A percentile compares a stretch with the other conserved stretches of the same genome.
Evolutionary conservation across 1,139 yeast species (phyloP).

Genomic region (Suhomyces maxii): DNA sequence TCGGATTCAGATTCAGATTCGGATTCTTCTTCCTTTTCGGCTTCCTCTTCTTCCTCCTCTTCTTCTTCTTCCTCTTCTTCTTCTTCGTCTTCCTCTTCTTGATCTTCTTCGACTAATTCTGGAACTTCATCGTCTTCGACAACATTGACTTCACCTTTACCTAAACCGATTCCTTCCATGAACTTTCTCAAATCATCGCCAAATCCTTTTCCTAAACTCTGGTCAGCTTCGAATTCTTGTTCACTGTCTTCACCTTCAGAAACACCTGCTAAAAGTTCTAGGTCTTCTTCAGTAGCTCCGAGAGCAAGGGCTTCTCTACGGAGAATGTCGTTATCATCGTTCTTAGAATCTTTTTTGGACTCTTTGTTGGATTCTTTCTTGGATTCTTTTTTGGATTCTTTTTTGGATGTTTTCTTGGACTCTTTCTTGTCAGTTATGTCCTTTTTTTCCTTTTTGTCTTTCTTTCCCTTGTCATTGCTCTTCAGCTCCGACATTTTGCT

Average conservation of each 20-base stretch:
- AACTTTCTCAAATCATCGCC: constrained; percentile 61
- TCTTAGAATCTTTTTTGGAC: constrained; percentile 11
- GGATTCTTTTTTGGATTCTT: constrained; percentile 7
- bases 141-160: constrained; percentile 34
- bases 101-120: constrained; percentile 29
- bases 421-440: constrained; percentile 10
- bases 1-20: constrained; percentile 20
- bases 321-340: constrained; percentile 25
- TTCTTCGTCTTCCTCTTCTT: constrained; percentile 25
- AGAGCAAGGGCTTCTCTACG: constrained; percentile 68
- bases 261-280: constrained; percentile 51
- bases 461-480: constrained; percentile 24
- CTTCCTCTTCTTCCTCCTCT: constrained; percentile 23
- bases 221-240: constrained; percentile 52
- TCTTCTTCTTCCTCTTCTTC: constrained; percentile 27
- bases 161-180: constrained; percentile 69
- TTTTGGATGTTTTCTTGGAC: constrained; percentile 6
- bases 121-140: constrained; percentile 34
- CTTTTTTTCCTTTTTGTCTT: constrained; percentile 21
- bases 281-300: constrained; percentile 72
- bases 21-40: constrained; percentile 20
- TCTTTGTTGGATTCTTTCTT: constrained; percentile 6
- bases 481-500: constrained; percentile 33
- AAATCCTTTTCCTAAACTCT: constrained; percentile 47
- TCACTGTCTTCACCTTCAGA: constrained; percentile 61